phyloP scores from a whole-genome alignment of 2,329 filamentous ascomycete genomes.

The Botrytis pseudocinerea region DNA sequence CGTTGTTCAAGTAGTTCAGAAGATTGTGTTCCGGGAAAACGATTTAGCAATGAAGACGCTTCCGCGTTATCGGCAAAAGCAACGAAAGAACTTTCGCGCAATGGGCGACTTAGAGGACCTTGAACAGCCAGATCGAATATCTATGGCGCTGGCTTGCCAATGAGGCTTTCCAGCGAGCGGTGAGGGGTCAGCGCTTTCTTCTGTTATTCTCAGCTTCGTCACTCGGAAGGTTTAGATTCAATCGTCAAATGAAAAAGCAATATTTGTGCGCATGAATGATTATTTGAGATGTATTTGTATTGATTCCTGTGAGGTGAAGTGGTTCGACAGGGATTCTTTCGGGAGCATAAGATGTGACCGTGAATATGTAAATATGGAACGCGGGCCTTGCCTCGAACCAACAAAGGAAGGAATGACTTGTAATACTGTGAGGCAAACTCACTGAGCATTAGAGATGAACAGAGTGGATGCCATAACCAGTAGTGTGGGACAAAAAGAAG shows the following conservation, averaged over 20 bases:
- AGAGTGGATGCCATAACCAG: slow-evolving; percentile 31
- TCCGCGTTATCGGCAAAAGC: slow-evolving; percentile 39
- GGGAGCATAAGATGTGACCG: slow-evolving; percentile 26
- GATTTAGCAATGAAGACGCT: slow-evolving; percentile 36
- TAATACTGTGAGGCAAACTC: slow-evolving; percentile 25
- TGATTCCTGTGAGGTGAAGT: slow-evolving; percentile 36
- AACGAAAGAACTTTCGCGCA: slow-evolving; percentile 41
- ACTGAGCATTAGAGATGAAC: slow-evolving; percentile 30
- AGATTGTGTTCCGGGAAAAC: slow-evolving; percentile 35
- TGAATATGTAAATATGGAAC: slow-evolving; percentile 25
- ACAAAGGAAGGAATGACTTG: slow-evolving; percentile 24
- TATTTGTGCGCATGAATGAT: slow-evolving; percentile 29
- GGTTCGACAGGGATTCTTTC: slow-evolving; percentile 35
- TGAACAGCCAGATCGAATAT: slow-evolving; percentile 46
- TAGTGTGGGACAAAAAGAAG: slow-evolving; percentile 27
- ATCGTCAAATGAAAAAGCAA: slow-evolving; percentile 33
- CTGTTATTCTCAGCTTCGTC: slow-evolving; percentile 33
- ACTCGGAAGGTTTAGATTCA: slow-evolving; percentile 26
- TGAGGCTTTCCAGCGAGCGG: slow-evolving; percentile 35
- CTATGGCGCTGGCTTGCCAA: slow-evolving; percentile 34
- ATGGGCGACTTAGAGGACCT: slow-evolving; percentile 40
- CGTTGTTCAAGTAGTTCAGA: slow-evolving; percentile 38
- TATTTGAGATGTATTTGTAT: slow-evolving; percentile 32
- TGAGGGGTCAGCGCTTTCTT: slow-evolving; percentile 31
- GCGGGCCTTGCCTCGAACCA: slow-evolving; percentile 25